Base-by-base conservation (phyloP, 192 early-diverging fungal genomes). In the Kappamyces sp. region DNA sequence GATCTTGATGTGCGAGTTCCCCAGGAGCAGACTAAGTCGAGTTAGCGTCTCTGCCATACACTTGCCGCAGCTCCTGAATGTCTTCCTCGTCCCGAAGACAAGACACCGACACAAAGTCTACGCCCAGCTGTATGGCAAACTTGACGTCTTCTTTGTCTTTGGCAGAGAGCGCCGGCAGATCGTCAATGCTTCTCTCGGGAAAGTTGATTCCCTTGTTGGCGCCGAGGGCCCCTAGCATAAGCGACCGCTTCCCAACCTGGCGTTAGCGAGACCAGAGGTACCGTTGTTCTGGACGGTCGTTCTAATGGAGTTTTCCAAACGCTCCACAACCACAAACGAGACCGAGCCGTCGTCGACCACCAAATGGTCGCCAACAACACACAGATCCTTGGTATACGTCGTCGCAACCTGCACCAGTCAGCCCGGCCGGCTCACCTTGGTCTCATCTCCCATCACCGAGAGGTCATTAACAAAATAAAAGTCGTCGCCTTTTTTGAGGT, bases 321-420 rank as follows among this genome's bases (percentile, higher is more conserved):
- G 67, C 64, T 88, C 86, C 33, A 93, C 72, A 9, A 98, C 96
- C 59, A 89, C 85, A 63, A 98, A 98, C 60, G 89, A 90, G 64
- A 98, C 78, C 49, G 93, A 86, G 43, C 96, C 96, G 69, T 98
- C 96, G 65, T 98, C 96, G 38, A 98, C 84, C 60, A 54, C 77
- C 30, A 83, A 68, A 55, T 75, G 69, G 65, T 83, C 80, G n/a
- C 80, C 80, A 39, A 76, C 61, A 51, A 74, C 63, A 5, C 79
- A 59, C 6, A 80, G 61, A 61, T 83, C 68, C 61, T 80, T 78
- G 14, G 73, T 79, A 59, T 83, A 83, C 22, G 71, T 80, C 14
- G 74, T 78, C 5, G 75, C 57, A 22, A 72, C 59, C 54, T 60
- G 29, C 2, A 14, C 14, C 12, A 7, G 52, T 22, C 4, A 22